These are phyloP conservation scores for Tremellales sp. DNA, from an alignment of 1,284 basidiomycete genomes.

Conservation along the genomic window DNA sequence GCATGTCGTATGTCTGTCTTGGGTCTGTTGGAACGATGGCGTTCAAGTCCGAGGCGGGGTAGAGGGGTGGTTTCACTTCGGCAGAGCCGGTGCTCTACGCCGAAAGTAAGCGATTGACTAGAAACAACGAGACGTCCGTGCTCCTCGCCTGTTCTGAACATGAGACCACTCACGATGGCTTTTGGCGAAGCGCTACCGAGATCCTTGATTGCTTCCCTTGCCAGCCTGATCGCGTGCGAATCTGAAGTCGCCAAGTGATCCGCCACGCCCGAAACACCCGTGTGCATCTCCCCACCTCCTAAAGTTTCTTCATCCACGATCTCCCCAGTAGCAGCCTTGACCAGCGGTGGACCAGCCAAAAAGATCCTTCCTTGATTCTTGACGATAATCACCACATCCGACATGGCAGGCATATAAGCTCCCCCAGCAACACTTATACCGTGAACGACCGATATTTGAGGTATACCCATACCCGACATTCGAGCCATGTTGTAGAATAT, in stretches of 20 bases:
- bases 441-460: conserved; percentile 88
- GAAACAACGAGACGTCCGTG: neutral
- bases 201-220: conserved; percentile 74
- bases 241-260: conserved; percentile 88
- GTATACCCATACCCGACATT: conserved; percentile 81
- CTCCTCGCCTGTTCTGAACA: neutral
- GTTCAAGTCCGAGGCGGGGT: conserved; percentile 74
- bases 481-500: conserved; percentile 95
- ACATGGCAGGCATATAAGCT: conserved; percentile 89
- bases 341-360: conserved; percentile 90
- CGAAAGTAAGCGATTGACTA: neutral
- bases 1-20: conserved; percentile 84
- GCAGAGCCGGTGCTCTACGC: neutral
- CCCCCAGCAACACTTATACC: conserved; percentile 82
- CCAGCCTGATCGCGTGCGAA: conserved; percentile 79
- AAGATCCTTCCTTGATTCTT: conserved; percentile 87
- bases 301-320: conserved; percentile 88
- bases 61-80: conserved; percentile 58
- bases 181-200: conserved; percentile 53
- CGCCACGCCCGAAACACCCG: conserved; percentile 85
- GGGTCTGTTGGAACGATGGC: conserved; percentile 88
- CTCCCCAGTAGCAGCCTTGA: conserved; percentile 93
- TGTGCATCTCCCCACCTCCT: conserved; percentile 81
- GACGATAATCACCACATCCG: conserved; percentile 93
- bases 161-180: conserved; percentile 1